Conservation (phyloP, 768 basidiomycete species). For the Tulasnella calospora region DNA sequence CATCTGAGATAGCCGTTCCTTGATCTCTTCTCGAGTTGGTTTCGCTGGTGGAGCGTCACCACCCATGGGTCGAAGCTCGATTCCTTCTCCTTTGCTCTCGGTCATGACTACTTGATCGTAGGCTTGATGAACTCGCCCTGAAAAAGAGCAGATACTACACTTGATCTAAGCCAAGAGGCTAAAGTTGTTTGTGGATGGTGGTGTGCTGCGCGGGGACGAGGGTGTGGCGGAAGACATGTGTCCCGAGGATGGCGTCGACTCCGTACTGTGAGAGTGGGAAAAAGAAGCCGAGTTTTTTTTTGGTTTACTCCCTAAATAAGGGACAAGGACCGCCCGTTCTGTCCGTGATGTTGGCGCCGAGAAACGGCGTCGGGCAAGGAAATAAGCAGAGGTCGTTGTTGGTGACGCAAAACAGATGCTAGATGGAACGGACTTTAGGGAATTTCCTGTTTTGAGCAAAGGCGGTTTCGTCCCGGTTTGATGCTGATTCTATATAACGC, state of each 20-base stretch:
- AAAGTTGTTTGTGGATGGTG: background rate
- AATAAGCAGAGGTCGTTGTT: background rate
- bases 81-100: background rate
- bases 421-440: too few species aligned
- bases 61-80: constrained; percentile 3
- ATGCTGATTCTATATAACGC: background rate
- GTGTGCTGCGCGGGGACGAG: background rate
- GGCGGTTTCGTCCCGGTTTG: background rate
- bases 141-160: constrained; percentile 1
- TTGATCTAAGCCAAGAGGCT: constrained; percentile 9
- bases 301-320: background rate
- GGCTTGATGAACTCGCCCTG: background rate
- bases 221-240: background rate
- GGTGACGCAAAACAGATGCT: background rate
- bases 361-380: background rate
- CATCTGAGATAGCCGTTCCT: background rate
- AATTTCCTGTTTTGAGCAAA: too few species aligned
- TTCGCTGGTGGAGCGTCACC: background rate
- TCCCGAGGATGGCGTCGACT: background rate
- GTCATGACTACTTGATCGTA: background rate
- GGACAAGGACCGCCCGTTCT: background rate
- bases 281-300: background rate
- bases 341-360: background rate
- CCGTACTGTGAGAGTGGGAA: constrained; percentile 11
- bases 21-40: constrained; percentile 9